These are phyloP conservation scores for Aspergillus taichungensis DNA, from an alignment of 495 filamentous ascomycete species.

Conservation along the genomic window DNA sequence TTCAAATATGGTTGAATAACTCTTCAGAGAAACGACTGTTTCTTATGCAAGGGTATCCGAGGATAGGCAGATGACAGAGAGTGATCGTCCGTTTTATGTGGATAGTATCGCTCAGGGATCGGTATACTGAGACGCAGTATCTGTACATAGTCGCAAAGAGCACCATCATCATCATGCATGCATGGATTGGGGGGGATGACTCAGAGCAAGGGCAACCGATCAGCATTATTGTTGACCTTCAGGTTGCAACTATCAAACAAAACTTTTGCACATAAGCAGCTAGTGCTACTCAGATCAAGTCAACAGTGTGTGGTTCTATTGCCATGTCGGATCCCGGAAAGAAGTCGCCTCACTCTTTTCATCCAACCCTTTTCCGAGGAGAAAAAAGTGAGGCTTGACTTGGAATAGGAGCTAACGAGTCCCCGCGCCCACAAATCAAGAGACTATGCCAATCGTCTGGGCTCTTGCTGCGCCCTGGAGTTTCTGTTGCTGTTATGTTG, in stretches of 20 bases:
- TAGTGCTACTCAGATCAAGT: neutral
- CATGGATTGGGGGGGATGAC: neutral
- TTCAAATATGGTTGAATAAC: neutral
- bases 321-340: conserved; percentile 14
- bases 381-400: conserved; percentile 25
- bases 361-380: conserved; percentile 30
- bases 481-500: conserved; percentile 7
- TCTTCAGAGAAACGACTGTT: conserved; percentile 3
- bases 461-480: conserved; percentile 1
- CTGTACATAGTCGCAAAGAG: neutral
- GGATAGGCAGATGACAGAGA: neutral
- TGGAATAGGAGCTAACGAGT: conserved; percentile 7
- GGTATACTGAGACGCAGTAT: conserved; percentile 1
- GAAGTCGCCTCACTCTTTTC: conserved; percentile 36
- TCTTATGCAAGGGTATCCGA: conserved; percentile 7
- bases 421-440: conserved; percentile 10
- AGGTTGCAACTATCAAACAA: neutral
- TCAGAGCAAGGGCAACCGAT: no score
- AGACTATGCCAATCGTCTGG: conserved; percentile 2
- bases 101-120: conserved; percentile 7
- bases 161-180: neutral
- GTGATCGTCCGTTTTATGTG: conserved; percentile 4
- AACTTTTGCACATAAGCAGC: conserved; percentile 4
- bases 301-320: conserved; percentile 5
- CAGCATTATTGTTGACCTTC: no score